These are phyloP conservation scores for Curvularia hawaiiensis DNA, from an alignment of 2,329 filamentous ascomycete genomes.

Conservation along the genomic window DNA sequence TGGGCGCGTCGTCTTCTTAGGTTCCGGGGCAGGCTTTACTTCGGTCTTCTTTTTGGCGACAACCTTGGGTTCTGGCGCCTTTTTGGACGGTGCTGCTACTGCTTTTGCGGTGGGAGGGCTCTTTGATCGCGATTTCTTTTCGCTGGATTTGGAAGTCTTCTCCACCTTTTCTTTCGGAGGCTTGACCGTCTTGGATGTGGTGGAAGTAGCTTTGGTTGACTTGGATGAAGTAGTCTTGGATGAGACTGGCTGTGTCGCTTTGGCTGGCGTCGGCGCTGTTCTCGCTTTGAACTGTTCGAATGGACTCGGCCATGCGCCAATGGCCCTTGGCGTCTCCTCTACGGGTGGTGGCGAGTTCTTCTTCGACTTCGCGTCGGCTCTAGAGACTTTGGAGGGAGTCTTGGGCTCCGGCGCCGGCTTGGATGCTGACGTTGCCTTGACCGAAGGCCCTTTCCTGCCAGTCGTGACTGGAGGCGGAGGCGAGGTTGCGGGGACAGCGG, in stretches of 20 bases:
- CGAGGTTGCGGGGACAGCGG: slow-evolving; percentile 6
- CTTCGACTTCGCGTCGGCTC: slow-evolving; percentile 1
- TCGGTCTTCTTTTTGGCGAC: slow-evolving; percentile 9
- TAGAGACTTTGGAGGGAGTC: slow-evolving; percentile 4
- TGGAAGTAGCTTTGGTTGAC: slow-evolving; percentile 6
- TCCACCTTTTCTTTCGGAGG: slow-evolving; percentile 11
- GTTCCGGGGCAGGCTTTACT: slow-evolving; percentile 7
- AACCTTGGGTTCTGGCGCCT: slow-evolving; percentile 10
- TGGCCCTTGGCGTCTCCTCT: slow-evolving; percentile 13
- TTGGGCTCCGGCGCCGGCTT: slow-evolving; percentile 15
- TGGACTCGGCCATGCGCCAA: slow-evolving; percentile 16
- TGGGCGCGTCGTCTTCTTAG: slow-evolving; percentile 8
- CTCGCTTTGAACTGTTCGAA: slow-evolving; percentile 11
- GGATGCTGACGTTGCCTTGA: slow-evolving; percentile 14
- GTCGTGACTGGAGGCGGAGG: slow-evolving; percentile 16
- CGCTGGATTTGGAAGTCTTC: slow-evolving; percentile 8
- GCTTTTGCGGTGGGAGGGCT: slow-evolving; percentile 12
- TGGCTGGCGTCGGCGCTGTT: slow-evolving; percentile 7
- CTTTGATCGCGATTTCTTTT: slow-evolving; percentile 16
- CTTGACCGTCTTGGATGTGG: slow-evolving; percentile 7
- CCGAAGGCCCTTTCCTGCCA: slow-evolving; percentile 16
- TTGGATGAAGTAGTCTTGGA: slow-evolving; percentile 18
- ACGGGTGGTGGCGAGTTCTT: slow-evolving; percentile 7
- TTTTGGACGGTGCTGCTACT: slow-evolving; percentile 9
- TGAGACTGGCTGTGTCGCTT: slow-evolving; percentile 5